Conservation (phyloP, 1,284 basidiomycete genomes). For the Austropuccinia psidii region DNA sequence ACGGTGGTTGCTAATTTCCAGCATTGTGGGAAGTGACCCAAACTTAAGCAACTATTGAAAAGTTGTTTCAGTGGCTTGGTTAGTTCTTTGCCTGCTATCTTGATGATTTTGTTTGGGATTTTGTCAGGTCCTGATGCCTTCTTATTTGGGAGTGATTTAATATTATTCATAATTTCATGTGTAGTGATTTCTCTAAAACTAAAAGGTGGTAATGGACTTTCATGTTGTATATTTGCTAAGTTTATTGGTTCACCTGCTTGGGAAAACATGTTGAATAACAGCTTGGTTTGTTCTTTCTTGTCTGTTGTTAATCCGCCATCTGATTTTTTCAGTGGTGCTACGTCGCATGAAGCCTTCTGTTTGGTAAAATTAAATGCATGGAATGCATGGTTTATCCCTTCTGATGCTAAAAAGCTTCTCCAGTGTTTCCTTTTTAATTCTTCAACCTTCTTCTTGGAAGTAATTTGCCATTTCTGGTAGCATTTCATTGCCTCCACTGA, state of each 20-base stretch:
- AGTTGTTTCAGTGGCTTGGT: background rate
- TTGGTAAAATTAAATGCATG: background rate
- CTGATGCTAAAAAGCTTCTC: too few relatives aligned
- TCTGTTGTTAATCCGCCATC: background rate
- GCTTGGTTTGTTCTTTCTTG: background rate
- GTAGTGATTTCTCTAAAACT: too few relatives aligned
- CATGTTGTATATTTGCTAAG: too few relatives aligned
- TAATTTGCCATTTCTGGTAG: too few relatives aligned
- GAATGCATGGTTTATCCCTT: too few relatives aligned
- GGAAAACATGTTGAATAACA: background rate
- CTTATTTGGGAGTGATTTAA: background rate
- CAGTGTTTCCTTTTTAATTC: too few relatives aligned
- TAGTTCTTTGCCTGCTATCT: too few relatives aligned
- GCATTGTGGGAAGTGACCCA: background rate
- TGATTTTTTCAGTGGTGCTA: background rate
- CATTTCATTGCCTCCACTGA: too few relatives aligned
- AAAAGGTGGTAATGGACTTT: too few relatives aligned
- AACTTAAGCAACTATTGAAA: background rate
- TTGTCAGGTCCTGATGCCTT: background rate
- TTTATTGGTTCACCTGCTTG: too few relatives aligned
- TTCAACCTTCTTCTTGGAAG: too few relatives aligned
- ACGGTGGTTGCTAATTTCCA: slow-evolving; percentile 1
- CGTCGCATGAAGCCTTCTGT: background rate
- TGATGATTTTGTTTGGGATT: background rate
- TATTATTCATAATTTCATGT: background rate